phyloP scores from a whole-genome alignment of 176 grass and related monocot species.

The Chrysopogon serrulatus region DNA sequence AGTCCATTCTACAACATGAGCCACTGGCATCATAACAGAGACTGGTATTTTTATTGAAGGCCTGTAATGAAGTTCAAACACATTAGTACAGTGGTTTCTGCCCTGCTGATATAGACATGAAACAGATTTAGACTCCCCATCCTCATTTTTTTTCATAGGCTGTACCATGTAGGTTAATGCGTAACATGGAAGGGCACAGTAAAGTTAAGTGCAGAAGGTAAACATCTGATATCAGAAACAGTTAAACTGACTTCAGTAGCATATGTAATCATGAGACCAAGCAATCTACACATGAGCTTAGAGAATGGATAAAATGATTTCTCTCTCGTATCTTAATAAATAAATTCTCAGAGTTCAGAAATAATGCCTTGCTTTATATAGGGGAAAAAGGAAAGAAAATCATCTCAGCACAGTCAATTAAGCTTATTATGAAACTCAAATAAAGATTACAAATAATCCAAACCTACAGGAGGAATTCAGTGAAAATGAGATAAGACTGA shows the following conservation, averaged over 20 bases:
- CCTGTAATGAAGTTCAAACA: conserved; percentile 45
- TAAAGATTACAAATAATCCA: not conserved
- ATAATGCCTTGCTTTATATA: not conserved
- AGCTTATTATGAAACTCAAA: conserved; percentile 10
- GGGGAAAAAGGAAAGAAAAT: not conserved
- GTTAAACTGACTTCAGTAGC: not conserved
- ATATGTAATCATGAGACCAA: not conserved
- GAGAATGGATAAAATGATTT: not conserved
- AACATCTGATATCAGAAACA: conserved; percentile 7
- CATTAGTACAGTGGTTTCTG: conserved; percentile 18
- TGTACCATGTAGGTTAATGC: not conserved
- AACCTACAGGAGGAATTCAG: not conserved
- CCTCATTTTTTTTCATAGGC: not conserved
- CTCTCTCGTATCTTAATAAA: not conserved
- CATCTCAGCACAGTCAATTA: not conserved
- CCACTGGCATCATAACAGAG: conserved; percentile 89
- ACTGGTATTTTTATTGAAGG: conserved; percentile 91
- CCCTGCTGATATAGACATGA: not conserved
- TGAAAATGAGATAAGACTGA: not conserved
- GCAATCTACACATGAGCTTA: not conserved
- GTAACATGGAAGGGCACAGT: not conserved
- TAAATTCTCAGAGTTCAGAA: not conserved
- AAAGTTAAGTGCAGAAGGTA: not conserved
- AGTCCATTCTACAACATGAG: conserved; percentile 83
- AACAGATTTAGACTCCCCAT: not conserved